Base-by-base conservation (phyloP, 2,329 filamentous ascomycete genomes). In the Magnaporthiopsis rhizophila region DNA sequence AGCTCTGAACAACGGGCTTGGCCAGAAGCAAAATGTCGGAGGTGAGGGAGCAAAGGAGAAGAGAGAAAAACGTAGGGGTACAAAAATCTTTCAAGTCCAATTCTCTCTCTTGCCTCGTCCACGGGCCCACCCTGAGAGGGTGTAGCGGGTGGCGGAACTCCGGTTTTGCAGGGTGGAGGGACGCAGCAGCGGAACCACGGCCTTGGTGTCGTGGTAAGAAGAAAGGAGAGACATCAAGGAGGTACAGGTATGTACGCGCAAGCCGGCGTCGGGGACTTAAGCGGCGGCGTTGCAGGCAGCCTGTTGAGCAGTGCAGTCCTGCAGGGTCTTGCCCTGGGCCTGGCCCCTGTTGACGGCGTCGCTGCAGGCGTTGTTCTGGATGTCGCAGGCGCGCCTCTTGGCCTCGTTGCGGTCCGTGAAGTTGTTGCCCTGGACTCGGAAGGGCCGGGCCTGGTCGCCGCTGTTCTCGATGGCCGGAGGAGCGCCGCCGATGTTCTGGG, bases 351-450 rank as follows among this genome's bases (percentile, higher is more conserved):
- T 88, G 65, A 82, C 82, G 34, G 80, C 80, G 67, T 86, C 75
- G 15, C 82, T 77, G 70, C 87, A 89, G 3, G 72, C 74, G 69
- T 87, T 88, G 76, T 86, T 83, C 76, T 89, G 85, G 65, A 87
- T 81, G 66, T 86, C 81, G 71, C 87, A 89, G 50, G 84, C 81
- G 60, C 87, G 79, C 74, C 87, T 81, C 57, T 82, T 74, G 26
- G 87, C 87, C 12, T 81, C 82, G 3, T 72, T 75, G 68, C 82
- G 72, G 71, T 82, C 82, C 56, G 81, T 81, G 71, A 89, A 89
- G 53, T 78, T 86, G 76, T 78, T 76, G 61, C 82, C 83, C 68
- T 83, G 81, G 65, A 86, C 83, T 28, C 73, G 68, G 74, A 87
- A 87, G 64, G 84, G 83, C 38, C 85, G 80, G 64, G 73, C 70